phyloP scores from a whole-genome alignment of 1,139 yeast species.

The Debaryomyces fabryi region DNA sequence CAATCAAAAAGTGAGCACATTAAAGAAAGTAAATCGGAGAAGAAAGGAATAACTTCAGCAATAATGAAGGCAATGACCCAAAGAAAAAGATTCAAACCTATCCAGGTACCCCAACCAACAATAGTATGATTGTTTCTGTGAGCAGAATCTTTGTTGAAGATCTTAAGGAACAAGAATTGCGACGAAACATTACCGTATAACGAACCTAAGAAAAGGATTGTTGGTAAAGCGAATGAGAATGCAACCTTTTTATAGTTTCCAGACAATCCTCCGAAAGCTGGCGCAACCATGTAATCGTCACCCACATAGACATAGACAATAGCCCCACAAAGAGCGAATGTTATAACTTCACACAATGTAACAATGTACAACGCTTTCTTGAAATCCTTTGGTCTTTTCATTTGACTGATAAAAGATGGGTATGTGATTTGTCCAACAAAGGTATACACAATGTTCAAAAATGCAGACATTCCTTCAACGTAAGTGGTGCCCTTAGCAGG shows the following conservation, averaged over 20 bases:
- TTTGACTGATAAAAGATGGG: slow-evolving; percentile 63
- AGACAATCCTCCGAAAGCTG: slow-evolving; percentile 58
- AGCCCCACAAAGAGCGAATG: slow-evolving; percentile 57
- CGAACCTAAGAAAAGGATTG: slow-evolving; percentile 58
- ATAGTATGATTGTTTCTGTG: slow-evolving; percentile 53
- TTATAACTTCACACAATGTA: slow-evolving; percentile 50
- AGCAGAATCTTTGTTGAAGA: slow-evolving; percentile 43
- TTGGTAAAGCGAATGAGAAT: slow-evolving; percentile 64
- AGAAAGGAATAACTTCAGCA: slow-evolving; percentile 67
- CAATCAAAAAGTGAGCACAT: slow-evolving; percentile 68
- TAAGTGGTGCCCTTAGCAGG: slow-evolving; percentile 54
- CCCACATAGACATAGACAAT: slow-evolving; percentile 63
- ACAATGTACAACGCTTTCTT: slow-evolving; percentile 58
- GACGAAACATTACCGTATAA: slow-evolving; percentile 58
- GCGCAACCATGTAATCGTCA: slow-evolving; percentile 54
- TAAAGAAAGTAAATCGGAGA: slow-evolving; percentile 57
- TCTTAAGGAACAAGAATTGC: slow-evolving; percentile 48
- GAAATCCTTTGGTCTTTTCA: slow-evolving; percentile 60
- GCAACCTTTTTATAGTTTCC: slow-evolving; percentile 54
- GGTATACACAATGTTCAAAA: slow-evolving; percentile 60
- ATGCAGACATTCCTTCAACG: slow-evolving; percentile 59
- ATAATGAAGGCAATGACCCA: slow-evolving; percentile 61
- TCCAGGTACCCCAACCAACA: slow-evolving; percentile 58
- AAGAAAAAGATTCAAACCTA: slow-evolving; percentile 38
- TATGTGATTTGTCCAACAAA: slow-evolving; percentile 67